phyloP scores from a whole-genome alignment of 2,329 filamentous ascomycete genomes.

The Aspergillus sp. region DNA sequence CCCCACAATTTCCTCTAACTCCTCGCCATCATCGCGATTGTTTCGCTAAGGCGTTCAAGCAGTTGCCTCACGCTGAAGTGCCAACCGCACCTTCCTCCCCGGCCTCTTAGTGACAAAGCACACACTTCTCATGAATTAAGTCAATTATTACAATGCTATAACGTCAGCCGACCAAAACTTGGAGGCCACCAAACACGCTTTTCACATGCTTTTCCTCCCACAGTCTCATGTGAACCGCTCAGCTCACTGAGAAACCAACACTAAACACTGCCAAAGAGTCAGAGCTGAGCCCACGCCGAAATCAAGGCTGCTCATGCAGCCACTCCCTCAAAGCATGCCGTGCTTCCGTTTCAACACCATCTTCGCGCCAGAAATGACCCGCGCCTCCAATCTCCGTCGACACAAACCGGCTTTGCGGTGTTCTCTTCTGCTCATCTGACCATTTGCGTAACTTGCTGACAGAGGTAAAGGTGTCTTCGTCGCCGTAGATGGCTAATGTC shows the following conservation, averaged over 20 bases:
- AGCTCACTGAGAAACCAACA: not conserved
- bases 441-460: slow-evolving; percentile 68
- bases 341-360: slow-evolving; percentile 51
- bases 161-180: not conserved
- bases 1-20: slow-evolving; percentile 2
- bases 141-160: not conserved
- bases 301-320: slow-evolving; percentile 33
- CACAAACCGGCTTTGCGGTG: slow-evolving; percentile 52
- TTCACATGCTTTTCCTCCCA: not conserved
- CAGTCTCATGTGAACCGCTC: not conserved
- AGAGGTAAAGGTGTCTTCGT: slow-evolving; percentile 74
- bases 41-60: not conserved
- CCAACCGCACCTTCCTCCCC: not conserved
- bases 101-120: not conserved
- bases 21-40: not conserved
- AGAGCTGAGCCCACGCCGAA: not conserved
- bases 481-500: slow-evolving; percentile 75
- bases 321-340: slow-evolving; percentile 47
- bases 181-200: not conserved
- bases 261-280: not conserved
- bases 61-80: not conserved
- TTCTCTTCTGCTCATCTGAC: slow-evolving; percentile 58
- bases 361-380: slow-evolving; percentile 68
- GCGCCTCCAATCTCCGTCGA: slow-evolving; percentile 57
- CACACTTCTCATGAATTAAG: not conserved